These are phyloP conservation scores for Corinectria fuckeliana DNA, from an alignment of 2,329 filamentous ascomycete genomes.

Conservation along the genomic window DNA sequence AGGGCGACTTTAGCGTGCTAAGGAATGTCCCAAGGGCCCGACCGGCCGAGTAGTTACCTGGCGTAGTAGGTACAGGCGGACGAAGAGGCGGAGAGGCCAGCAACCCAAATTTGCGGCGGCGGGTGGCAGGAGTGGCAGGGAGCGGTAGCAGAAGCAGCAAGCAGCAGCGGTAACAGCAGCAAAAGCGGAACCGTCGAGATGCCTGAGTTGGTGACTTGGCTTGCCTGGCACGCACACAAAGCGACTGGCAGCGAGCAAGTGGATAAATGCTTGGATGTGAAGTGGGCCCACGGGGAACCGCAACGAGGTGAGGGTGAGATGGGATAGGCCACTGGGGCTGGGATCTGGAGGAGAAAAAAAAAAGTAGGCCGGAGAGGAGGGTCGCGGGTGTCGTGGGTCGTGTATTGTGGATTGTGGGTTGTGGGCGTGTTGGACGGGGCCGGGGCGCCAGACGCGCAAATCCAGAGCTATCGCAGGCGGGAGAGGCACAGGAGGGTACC, in stretches of 20 bases:
- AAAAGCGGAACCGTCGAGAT: constrained; percentile 36
- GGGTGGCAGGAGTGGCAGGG: not conserved
- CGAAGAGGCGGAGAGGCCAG: not conserved
- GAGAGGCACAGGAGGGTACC: constrained; percentile 11
- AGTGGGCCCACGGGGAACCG: constrained; percentile 41
- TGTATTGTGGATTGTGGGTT: constrained; percentile 11
- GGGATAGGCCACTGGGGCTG: constrained; percentile 34
- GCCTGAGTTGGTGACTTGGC: constrained; percentile 21
- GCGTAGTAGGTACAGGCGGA: constrained; percentile 2
- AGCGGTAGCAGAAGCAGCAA: not conserved
- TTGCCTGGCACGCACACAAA: constrained; percentile 27
- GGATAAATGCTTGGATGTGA: constrained; percentile 33
- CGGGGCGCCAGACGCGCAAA: constrained; percentile 40
- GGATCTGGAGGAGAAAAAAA: constrained; percentile 34
- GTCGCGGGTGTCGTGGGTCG: constrained; percentile 22
- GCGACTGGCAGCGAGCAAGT: constrained; percentile 29
- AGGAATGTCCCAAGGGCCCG: constrained; percentile 10
- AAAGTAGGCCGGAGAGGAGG: constrained; percentile 35
- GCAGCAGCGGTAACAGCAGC: constrained; percentile 23
- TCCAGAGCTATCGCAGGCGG: constrained; percentile 28
- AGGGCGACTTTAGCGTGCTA: constrained; percentile 16
- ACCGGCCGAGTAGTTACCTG: constrained; percentile 9
- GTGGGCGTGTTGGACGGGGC: constrained; percentile 35
- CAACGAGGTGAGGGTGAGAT: constrained; percentile 29
- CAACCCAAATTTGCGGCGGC: not conserved